phyloP scores from a whole-genome alignment of 345 rosid species.

The Linum tenue region DNA sequence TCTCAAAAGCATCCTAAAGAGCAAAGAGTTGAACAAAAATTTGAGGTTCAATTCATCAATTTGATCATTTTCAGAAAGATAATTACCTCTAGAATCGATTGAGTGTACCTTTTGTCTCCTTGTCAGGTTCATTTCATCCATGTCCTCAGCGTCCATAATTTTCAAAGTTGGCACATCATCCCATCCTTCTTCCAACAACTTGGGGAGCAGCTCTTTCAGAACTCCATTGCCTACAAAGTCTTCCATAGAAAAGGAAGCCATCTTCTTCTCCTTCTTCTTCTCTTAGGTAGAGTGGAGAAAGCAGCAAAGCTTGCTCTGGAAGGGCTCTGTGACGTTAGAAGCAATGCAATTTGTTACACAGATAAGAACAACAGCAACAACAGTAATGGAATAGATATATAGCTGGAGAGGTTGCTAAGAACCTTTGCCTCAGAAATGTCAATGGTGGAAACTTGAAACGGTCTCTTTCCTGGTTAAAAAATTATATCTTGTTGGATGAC shows the following conservation, averaged over 20 bases:
- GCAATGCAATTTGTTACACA: background rate
- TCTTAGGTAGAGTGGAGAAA: background rate
- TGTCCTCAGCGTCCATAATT: conserved; percentile 53
- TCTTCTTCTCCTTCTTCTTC: conserved; percentile 11
- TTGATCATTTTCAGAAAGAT: background rate
- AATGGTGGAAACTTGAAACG: conserved; percentile 4
- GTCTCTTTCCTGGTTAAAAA: too few relatives aligned
- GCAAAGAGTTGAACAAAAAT: background rate
- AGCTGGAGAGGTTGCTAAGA: background rate
- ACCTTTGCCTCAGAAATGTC: conserved; percentile 7
- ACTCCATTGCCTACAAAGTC: conserved; percentile 55
- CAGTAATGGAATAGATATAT: background rate
- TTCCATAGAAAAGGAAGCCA: conserved; percentile 55
- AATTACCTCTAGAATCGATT: too few relatives aligned
- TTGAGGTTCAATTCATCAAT: background rate
- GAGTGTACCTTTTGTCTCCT: conserved; percentile 39
- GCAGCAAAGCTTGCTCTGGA: conserved; percentile 4
- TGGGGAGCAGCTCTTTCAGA: conserved; percentile 40
- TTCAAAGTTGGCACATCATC: conserved; percentile 64
- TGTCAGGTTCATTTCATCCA: conserved; percentile 45
- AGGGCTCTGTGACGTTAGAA: background rate
- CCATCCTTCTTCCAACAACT: conserved; percentile 60
- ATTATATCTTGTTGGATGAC: too few relatives aligned
- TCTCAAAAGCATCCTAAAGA: conserved; percentile 45
- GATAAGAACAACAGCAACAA: background rate